Conservation (phyloP, 2,329 filamentous ascomycete genomes). For the Aspergillus sp. region DNA sequence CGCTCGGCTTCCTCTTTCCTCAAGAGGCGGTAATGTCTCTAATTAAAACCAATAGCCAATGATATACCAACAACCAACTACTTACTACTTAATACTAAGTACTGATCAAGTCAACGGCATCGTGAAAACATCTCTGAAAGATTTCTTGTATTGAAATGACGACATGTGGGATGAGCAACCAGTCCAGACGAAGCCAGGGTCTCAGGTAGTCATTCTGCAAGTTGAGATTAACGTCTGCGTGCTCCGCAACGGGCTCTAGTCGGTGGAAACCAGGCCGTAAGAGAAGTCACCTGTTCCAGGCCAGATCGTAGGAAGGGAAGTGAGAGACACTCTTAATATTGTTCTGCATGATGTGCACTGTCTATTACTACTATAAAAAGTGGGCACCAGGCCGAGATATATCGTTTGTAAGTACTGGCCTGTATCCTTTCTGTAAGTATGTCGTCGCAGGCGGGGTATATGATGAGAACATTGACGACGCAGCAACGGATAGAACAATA, state of each 20-base stretch:
- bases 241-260: slow-evolving; percentile 2
- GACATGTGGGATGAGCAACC: background rate
- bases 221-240: background rate
- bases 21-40: background rate
- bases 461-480: background rate
- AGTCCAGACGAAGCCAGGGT: background rate
- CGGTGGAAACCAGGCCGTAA: background rate
- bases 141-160: background rate
- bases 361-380: background rate
- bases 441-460: background rate
- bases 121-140: too few species aligned
- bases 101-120: too few species aligned
- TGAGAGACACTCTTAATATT: background rate
- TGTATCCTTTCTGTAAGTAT: background rate
- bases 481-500: background rate
- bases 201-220: background rate
- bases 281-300: background rate
- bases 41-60: background rate
- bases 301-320: background rate
- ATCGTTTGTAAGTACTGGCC: background rate
- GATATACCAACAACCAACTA: background rate
- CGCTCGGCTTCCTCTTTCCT: background rate
- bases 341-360: background rate
- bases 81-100: too few species aligned
- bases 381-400: background rate